A percentile compares a stretch with the other conserved stretches of the same genome.
Conservation (phyloP, 2,329 filamentous ascomycete species). For the Aspergillus intermedius region DNA sequence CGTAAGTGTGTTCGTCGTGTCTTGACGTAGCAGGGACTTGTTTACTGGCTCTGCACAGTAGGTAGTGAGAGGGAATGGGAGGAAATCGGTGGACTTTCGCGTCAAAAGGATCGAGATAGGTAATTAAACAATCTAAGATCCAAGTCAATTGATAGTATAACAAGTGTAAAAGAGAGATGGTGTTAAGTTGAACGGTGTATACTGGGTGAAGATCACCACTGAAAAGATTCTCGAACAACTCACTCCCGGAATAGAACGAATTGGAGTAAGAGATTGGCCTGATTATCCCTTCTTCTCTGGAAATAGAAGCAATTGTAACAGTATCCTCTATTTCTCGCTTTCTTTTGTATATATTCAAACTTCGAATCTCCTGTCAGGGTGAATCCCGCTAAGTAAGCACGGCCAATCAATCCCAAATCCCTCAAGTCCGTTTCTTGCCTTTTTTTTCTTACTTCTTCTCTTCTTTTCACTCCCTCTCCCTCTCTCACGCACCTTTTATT, state of each 20-base stretch:
- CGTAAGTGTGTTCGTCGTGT: no score
- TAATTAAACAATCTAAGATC: no score
- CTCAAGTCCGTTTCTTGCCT: not conserved
- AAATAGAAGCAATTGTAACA: not conserved
- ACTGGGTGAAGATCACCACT: not conserved
- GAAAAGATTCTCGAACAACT: not conserved
- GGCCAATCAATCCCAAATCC: not conserved
- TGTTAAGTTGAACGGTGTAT: not conserved
- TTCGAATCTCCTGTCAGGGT: not conserved
- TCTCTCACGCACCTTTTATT: not conserved
- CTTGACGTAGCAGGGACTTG: no score
- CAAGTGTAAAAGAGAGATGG: not conserved
- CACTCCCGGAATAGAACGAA: no score
- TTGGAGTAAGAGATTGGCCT: no score
- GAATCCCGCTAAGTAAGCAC: conserved; percentile 1
- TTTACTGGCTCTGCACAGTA: no score
- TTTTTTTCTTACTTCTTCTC: not conserved
- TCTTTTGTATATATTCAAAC: not conserved
- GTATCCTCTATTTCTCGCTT: no score
- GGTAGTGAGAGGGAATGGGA: no score
- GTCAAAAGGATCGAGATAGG: no score
- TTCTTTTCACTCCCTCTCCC: conserved; percentile 2
- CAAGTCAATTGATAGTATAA: no score
- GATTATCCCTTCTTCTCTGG: no score
- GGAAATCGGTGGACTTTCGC: no score